Base-by-base conservation (phyloP, 176 grass and related monocot genomes). In the Carex scoparia region DNA sequence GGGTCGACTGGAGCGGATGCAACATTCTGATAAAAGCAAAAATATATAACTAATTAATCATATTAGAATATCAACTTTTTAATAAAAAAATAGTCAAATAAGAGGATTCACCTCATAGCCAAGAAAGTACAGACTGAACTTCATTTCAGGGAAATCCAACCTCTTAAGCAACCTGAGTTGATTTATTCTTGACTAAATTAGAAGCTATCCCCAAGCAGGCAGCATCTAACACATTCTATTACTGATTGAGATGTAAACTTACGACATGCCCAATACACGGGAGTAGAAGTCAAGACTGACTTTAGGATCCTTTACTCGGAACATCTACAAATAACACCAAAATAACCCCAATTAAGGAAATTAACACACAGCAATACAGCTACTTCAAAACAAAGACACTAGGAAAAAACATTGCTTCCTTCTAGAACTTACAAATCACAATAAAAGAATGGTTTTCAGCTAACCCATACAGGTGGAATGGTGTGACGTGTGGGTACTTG, bases 71-170 rank as follows among this genome's bases (percentile, higher is more conserved):
- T 8, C 3, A 59, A 4, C 15, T 1, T 57, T 32, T 7, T 33
- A 16, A 54, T 0, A 27, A 11, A 66, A 82, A 2, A 3, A n/a
- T 35, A 3, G 60, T 49, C 81, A n/a, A 32, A 87, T 60, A 58
- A 57, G 69, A 89, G 72, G 5, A 54, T 76, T 57, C 87, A 93
- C 95, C 92, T 98, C 93, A 10, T 98, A 98, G 44, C 96, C 95
- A 51, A 98, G 88, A 85, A 98, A 98, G 69, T 98, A 98, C 35
- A 98, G 90, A 66, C 96, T 98, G 78, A 98, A 98, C 79, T 98
- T 95, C 90, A 94, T 88, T 76, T 98, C 93, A 44, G 93, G 88
- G 86, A 98, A 95, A 89, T 98, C 96, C 85, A 98, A 87, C 51
- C 93, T 93, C 89, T 98, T 98, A 81, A 98, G 70, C 79, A 98